Base-by-base conservation (phyloP, 768 basidiomycete species). In the Lactarius pseudohatsudake region DNA sequence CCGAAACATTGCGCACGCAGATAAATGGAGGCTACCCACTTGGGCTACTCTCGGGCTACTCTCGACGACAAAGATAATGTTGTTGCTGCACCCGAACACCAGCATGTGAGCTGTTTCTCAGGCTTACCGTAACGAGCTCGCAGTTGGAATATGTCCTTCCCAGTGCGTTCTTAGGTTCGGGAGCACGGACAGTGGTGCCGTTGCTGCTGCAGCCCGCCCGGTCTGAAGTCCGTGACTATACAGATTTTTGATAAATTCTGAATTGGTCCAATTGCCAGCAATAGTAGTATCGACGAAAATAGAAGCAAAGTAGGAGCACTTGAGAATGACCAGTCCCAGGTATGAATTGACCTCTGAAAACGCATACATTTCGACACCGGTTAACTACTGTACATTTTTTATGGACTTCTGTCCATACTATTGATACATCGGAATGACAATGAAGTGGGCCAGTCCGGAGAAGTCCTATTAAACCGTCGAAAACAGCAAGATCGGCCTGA, bases 1-100 rank as follows among this genome's bases (percentile, higher is more conserved):
- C 91, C 91, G 92, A 38, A 13, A 38, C 36, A 38, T 3, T 38
- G 36, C 11, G 11, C 36, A 38, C 36, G 36, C 36, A 11, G 11
- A 38, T 38, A 38, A 38, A 38, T 38, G 36, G 36, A 38, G 1
- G 36, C 36, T 36, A 34, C n/a, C n/a, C n/a, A n/a, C n/a, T n/a
- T n/a, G n/a, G n/a, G n/a, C n/a, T n/a, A 6, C 8, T 8, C 32
- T 32, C 9, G 32, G 8, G 36, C 11, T 38, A 40, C 4, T n/a
- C 18, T 10, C 9, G n/a, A 20, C 45, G 45, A 10, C 45, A 11
- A 47, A 47, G 45, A 22, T 22, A 47, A 47, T 47, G 38, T 16
- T 15, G 13, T 38, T 38, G 38, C 38, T 38, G 10, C 20, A 45
- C 9, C 10, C n/a, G n/a, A 47, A n/a, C n/a, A 47, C n/a, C 18